Percentiles rank a stretch among this genome's conserved stretches.
Evolutionary conservation across 1,284 basidiomycete species (phyloP).

Genomic region (Pseudozyma sp.): DNA sequence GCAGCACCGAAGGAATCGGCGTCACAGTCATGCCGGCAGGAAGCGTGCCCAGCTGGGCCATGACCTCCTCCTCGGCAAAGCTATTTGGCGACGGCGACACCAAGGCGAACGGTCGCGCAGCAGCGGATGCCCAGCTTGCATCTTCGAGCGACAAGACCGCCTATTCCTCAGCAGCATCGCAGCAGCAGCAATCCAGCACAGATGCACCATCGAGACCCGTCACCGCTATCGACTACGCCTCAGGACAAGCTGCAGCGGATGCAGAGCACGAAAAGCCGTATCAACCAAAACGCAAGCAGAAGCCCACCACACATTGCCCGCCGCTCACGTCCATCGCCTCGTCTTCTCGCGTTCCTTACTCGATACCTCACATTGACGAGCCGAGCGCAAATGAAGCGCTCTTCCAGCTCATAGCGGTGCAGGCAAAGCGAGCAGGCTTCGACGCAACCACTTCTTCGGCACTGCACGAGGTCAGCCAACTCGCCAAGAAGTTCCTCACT

Average conservation of each 20-base stretch:
- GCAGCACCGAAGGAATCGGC: not conserved
- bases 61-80: conserved; percentile 35
- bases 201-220: not conserved
- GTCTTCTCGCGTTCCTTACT: conserved; percentile 21
- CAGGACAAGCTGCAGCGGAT: not conserved
- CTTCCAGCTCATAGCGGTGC: conserved; percentile 34
- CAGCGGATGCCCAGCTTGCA: conserved; percentile 12
- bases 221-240: not conserved
- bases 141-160: not conserved
- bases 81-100: conserved; percentile 25
- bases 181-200: not conserved
- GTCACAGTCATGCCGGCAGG: conserved; percentile 25
- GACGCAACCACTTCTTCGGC: conserved; percentile 38
- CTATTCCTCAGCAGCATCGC: conserved; percentile 2
- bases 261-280: conserved; percentile 22
- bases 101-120: conserved; percentile 15
- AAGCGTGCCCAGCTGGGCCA: conserved; percentile 42
- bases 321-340: conserved; percentile 21
- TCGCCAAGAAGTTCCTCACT: conserved; percentile 41
- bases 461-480: conserved; percentile 39
- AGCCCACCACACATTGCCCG: conserved; percentile 24
- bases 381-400: conserved; percentile 30
- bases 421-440: conserved; percentile 39
- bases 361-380: conserved; percentile 27
- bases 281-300: conserved; percentile 37